These are phyloP conservation scores for Cutaneotrichosporon cyanovorans DNA, from an alignment of 1,284 basidiomycete species.

Conservation along the genomic window DNA sequence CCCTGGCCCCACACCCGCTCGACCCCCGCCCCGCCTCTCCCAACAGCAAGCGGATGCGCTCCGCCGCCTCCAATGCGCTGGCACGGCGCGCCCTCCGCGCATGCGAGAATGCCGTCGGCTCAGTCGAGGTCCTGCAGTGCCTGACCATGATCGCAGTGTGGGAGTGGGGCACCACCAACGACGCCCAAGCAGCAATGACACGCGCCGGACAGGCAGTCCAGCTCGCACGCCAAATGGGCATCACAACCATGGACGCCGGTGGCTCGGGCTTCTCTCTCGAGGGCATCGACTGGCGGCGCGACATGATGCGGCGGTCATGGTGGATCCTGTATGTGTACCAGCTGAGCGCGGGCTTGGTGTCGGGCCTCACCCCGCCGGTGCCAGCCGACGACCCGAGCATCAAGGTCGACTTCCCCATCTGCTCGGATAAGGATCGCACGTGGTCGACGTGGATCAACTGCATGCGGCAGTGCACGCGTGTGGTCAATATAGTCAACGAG, in stretches of 20 bases:
- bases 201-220: slow-evolving; percentile 31
- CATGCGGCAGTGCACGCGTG: slow-evolving; percentile 30
- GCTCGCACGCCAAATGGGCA: slow-evolving; percentile 40
- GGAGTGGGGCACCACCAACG: slow-evolving; percentile 42
- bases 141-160: slow-evolving; percentile 40
- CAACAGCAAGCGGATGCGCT: slow-evolving; percentile 35
- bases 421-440: slow-evolving; percentile 32
- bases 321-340: slow-evolving; percentile 42
- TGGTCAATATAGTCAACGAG: slow-evolving; percentile 35
- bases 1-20: slow-evolving; percentile 37
- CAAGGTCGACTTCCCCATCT: slow-evolving; percentile 40
- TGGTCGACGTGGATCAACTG: slow-evolving; percentile 43
- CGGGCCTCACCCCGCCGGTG: slow-evolving; percentile 28
- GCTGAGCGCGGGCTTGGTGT: slow-evolving; percentile 26
- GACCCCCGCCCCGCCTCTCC: slow-evolving; percentile 37
- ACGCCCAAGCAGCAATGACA: slow-evolving; percentile 25
- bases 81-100: slow-evolving; percentile 22
- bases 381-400: slow-evolving; percentile 39
- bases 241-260: slow-evolving; percentile 37
- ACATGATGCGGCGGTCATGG: slow-evolving; percentile 44
- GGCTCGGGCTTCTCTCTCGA: slow-evolving; percentile 23
- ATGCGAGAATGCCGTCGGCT: neutral
- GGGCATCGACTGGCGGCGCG: slow-evolving; percentile 38
- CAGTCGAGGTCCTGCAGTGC: slow-evolving; percentile 41
- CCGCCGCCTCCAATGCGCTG: slow-evolving; percentile 24